Conservation (phyloP, 805 yeast genomes). For the Metschnikowia anglica region DNA sequence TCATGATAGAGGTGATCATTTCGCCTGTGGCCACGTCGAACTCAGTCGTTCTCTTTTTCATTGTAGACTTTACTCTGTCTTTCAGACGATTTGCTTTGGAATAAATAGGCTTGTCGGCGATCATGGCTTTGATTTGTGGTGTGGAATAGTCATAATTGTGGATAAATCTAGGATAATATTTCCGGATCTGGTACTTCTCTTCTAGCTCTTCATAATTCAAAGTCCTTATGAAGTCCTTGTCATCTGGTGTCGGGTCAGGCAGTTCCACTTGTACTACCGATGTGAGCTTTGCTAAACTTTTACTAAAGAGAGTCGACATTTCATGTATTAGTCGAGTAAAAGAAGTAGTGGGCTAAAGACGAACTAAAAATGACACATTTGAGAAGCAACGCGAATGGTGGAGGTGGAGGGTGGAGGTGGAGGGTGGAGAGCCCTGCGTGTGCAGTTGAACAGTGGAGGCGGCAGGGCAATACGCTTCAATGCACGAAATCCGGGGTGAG, state of each 20-base stretch:
- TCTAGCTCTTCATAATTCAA: conserved; percentile 40
- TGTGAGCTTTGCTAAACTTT: conserved; percentile 8
- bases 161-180: conserved; percentile 39
- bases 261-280: not conserved
- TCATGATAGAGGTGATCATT: not conserved
- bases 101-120: conserved; percentile 41
- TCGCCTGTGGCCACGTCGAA: conserved; percentile 16
- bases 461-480: not conserved
- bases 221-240: conserved; percentile 24
- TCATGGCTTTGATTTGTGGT: conserved; percentile 35
- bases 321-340: no score
- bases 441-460: not conserved
- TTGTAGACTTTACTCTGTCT: conserved; percentile 5
- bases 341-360: not conserved
- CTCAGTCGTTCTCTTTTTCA: conserved; percentile 8
- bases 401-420: conserved; percentile 2
- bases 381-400: conserved; percentile 2
- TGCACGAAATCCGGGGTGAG: conserved; percentile 9
- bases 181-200: conserved; percentile 31
- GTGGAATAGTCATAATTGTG: conserved; percentile 39
- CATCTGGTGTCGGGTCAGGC: conserved; percentile 5
- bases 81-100: conserved; percentile 34
- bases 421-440: conserved; percentile 7
- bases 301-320: conserved; percentile 15
- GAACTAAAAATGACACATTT: not conserved